A percentile compares a stretch with the other conserved stretches of the same genome.
These are phyloP conservation scores for Tolypocladium ophioglossoides DNA, from an alignment of 2,329 filamentous ascomycete genomes.

Conservation along the genomic window DNA sequence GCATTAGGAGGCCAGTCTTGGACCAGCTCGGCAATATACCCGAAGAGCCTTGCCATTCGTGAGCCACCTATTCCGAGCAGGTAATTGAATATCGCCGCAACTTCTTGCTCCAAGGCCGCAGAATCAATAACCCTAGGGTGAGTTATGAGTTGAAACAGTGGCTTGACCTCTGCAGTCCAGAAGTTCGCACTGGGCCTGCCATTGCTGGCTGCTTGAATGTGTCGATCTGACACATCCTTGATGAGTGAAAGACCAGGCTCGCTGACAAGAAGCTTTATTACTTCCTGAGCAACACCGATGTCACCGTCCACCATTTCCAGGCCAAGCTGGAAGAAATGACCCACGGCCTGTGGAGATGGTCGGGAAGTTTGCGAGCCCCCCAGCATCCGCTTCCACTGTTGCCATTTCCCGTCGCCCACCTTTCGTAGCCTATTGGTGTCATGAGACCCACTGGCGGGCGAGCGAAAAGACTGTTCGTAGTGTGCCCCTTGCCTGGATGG, in stretches of 20 bases:
- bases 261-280: slow-evolving; percentile 12
- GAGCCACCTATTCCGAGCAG: slow-evolving; percentile 21
- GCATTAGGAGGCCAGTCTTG: slow-evolving; percentile 6
- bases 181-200: slow-evolving; percentile 4
- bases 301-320: slow-evolving; percentile 11
- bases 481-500: too few relatives aligned
- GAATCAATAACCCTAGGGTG: slow-evolving; percentile 24
- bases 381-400: slow-evolving; percentile 9
- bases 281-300: slow-evolving; percentile 9
- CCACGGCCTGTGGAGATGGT: background rate
- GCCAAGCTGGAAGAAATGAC: slow-evolving; percentile 9
- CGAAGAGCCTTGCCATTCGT: slow-evolving; percentile 20
- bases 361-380: background rate
- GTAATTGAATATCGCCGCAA: slow-evolving; percentile 22
- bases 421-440: background rate
- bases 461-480: background rate
- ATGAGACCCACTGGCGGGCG: background rate
- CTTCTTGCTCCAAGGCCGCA: slow-evolving; percentile 26
- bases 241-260: slow-evolving; percentile 19
- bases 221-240: slow-evolving; percentile 12
- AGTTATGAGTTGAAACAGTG: slow-evolving; percentile 23
- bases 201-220: slow-evolving; percentile 6
- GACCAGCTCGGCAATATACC: slow-evolving; percentile 15
- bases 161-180: slow-evolving; percentile 17
- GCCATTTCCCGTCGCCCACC: slow-evolving; percentile 6